Percentiles rank a stretch among this genome's conserved stretches.
These are phyloP conservation scores for Wickerhamomyces bisporus DNA, from an alignment of 805 yeast species.

Conservation along the genomic window DNA sequence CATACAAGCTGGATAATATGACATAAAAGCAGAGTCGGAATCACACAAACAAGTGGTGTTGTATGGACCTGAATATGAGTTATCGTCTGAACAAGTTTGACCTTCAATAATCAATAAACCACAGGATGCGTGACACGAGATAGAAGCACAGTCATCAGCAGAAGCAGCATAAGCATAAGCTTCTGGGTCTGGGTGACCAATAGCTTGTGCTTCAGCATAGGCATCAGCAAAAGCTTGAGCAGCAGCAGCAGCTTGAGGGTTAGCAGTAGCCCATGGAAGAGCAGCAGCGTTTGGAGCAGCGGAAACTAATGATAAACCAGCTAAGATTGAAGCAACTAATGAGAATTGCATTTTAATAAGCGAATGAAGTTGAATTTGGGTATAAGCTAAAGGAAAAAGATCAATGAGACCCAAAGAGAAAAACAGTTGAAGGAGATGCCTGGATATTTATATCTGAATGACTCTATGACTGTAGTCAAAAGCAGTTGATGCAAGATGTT, in stretches of 20 bases:
- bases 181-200: conserved; percentile 27
- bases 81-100: conserved; percentile 21
- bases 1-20: conserved; percentile 29
- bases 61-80: conserved; percentile 25
- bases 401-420: background rate
- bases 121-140: conserved; percentile 31
- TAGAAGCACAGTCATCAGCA: conserved; percentile 27
- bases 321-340: conserved; percentile 2
- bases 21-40: conserved; percentile 22
- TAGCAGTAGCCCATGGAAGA: conserved; percentile 19
- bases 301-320: background rate
- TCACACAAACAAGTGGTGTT: conserved; percentile 29
- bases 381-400: background rate
- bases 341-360: conserved; percentile 1
- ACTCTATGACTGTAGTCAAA: too few species aligned
- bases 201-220: conserved; percentile 24
- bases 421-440: too few species aligned
- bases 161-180: conserved; percentile 27
- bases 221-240: conserved; percentile 23
- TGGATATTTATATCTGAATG: too few species aligned
- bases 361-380: background rate
- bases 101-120: conserved; percentile 30
- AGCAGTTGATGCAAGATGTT: too few species aligned
- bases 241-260: conserved; percentile 19
- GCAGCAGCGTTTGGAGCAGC: conserved; percentile 10